phyloP scores from a whole-genome alignment of 2,329 filamentous ascomycete genomes.

The Fusarium musae region DNA sequence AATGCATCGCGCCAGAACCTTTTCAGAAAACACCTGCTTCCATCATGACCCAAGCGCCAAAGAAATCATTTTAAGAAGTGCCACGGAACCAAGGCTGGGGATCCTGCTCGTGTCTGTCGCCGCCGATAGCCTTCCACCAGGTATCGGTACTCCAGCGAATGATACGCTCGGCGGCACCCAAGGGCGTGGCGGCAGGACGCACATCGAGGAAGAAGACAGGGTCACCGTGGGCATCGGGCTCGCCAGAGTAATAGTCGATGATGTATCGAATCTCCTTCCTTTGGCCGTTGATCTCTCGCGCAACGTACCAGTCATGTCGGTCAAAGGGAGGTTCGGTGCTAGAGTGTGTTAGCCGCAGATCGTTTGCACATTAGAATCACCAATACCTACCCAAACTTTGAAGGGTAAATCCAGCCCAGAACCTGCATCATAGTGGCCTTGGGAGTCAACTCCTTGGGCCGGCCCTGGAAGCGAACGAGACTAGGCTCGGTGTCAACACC shows the following conservation, averaged over 20 bases:
- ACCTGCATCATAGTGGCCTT: constrained; percentile 88
- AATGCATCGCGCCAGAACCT: constrained; percentile 30
- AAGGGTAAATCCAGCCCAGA: constrained; percentile 81
- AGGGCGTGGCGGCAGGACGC: constrained; percentile 85
- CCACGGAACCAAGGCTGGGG: constrained; percentile 50
- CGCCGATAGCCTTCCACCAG: constrained; percentile 91
- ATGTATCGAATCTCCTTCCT: constrained; percentile 88
- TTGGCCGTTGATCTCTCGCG: constrained; percentile 74
- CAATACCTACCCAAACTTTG: constrained; percentile 75
- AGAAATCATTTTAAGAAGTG: constrained; percentile 29
- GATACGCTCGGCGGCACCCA: constrained; percentile 81
- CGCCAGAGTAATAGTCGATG: constrained; percentile 94
- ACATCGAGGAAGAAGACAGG: constrained; percentile 98
- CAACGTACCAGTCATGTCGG: constrained; percentile 96
- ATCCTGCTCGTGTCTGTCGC: constrained; percentile 65
- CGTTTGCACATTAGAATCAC: neutral
- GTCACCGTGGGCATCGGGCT: constrained; percentile 84
- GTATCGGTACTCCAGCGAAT: constrained; percentile 92
- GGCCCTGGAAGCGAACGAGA: constrained; percentile 86
- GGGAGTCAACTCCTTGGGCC: constrained; percentile 89
- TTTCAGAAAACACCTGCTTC: constrained; percentile 22
- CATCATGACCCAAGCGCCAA: constrained; percentile 18
- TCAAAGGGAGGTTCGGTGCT: constrained; percentile 91
- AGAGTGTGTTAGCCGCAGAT: constrained; percentile 29
- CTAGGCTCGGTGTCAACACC: constrained; percentile 71